Evolutionary conservation across 306 rosid genomes (phyloP).

Genomic region (Lathyrus oleraceus): DNA sequence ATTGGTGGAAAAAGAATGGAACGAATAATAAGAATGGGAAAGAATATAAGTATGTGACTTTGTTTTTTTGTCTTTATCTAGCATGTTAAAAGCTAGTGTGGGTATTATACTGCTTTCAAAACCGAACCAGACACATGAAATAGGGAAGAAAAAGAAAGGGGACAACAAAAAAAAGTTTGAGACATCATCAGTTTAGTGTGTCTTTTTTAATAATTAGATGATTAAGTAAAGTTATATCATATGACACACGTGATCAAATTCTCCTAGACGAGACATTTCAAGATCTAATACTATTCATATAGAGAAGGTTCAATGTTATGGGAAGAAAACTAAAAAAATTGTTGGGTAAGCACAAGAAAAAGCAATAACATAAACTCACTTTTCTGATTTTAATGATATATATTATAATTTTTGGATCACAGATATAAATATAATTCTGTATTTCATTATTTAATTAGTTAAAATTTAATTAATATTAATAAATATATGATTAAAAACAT

Average conservation of each 20-base stretch:
- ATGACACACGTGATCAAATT: neutral
- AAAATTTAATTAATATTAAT: too few species aligned
- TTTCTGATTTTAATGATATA: too few species aligned
- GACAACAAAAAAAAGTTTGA: neutral
- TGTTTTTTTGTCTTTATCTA: constrained; percentile 1
- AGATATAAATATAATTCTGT: too few species aligned
- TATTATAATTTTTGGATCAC: too few species aligned
- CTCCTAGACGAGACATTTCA: neutral
- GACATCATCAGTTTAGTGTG: neutral
- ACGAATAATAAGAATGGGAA: constrained; percentile 2
- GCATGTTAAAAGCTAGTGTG: constrained; percentile 21
- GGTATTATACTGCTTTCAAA: neutral
- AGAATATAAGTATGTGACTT: neutral
- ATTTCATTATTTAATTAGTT: too few species aligned
- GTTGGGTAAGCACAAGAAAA: neutral
- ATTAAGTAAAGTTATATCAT: neutral
- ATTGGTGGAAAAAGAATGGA: constrained; percentile 18
- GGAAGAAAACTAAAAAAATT: neutral
- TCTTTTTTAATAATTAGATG: neutral
- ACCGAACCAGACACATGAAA: constrained; percentile 1
- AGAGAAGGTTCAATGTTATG: neutral
- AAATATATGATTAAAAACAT: too few species aligned
- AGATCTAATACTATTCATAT: neutral
- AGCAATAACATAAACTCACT: too few species aligned
- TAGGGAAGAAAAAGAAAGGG: neutral